A percentile compares a stretch with the other conserved stretches of the same genome.
These are phyloP conservation scores for Saccharomycopsis sp. DNA, from an alignment of 805 yeast species.

Conservation along the genomic window DNA sequence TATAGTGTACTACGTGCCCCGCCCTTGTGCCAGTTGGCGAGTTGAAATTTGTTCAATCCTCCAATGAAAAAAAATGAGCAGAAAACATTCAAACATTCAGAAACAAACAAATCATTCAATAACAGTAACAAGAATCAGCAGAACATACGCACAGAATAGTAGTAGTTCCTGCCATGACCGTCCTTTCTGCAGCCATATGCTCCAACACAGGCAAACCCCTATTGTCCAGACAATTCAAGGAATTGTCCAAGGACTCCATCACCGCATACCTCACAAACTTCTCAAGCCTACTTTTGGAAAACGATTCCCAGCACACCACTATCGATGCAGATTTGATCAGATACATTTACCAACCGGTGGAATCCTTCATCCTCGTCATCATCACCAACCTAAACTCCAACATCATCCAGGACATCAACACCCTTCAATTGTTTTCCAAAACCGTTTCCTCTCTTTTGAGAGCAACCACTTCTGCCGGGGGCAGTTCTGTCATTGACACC, in stretches of 20 bases:
- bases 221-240: conserved; percentile 85
- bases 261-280: conserved; percentile 78
- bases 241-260: conserved; percentile 74
- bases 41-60: no score
- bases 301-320: conserved; percentile 77
- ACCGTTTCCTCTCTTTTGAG: conserved; percentile 69
- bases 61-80: no score
- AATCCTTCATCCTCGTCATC: conserved; percentile 82
- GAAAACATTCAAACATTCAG: no score
- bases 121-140: no score
- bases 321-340: conserved; percentile 89
- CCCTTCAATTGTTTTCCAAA: conserved; percentile 76
- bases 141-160: no score
- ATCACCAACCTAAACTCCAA: conserved; percentile 88
- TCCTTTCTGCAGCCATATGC: conserved; percentile 89
- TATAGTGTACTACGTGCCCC: no score
- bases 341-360: conserved; percentile 92
- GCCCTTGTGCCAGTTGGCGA: no score
- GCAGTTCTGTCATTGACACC: conserved; percentile 45
- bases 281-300: conserved; percentile 66
- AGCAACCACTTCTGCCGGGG: conserved; percentile 2
- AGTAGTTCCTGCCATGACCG: conserved; percentile 43
- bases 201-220: conserved; percentile 90
- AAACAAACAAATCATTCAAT: no score
- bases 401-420: conserved; percentile 88